A percentile compares a stretch with the other conserved stretches of the same genome.
phyloP scores from a whole-genome alignment of 495 filamentous ascomycete species.

The Pyrenopolyporus hunteri region DNA sequence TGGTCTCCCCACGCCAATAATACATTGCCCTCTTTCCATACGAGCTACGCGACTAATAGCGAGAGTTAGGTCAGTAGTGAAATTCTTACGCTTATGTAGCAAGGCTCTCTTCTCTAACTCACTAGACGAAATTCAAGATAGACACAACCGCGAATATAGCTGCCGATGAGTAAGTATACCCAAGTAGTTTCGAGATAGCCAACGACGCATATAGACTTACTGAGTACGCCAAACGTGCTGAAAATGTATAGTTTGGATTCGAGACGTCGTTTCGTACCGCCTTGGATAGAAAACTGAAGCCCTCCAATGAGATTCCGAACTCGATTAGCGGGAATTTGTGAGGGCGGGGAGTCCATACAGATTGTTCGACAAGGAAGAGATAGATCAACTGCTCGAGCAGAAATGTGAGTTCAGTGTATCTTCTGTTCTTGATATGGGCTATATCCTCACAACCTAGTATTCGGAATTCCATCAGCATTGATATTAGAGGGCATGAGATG shows the following conservation, averaged over 20 bases:
- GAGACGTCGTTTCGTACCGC: conserved; percentile 48
- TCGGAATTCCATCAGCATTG: not conserved
- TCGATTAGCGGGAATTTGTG: not conserved
- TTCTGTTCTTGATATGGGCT: not conserved
- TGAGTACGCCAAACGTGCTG: conserved; percentile 60
- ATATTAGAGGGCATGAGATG: not conserved
- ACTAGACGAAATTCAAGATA: conserved; percentile 58
- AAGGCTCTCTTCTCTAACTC: conserved; percentile 26
- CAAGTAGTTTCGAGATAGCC: not conserved
- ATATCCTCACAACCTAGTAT: conserved; percentile 47
- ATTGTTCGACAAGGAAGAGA: conserved; percentile 60
- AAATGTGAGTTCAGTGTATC: conserved; percentile 5
- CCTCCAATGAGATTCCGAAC: not conserved
- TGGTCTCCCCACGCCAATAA: conserved; percentile 57
- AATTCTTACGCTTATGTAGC: not conserved
- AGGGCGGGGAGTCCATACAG: conserved; percentile 41
- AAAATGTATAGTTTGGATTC: conserved; percentile 58
- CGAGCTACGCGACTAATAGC: conserved; percentile 50
- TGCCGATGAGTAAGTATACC: conserved; percentile 31
- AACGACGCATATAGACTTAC: conserved; percentile 35
- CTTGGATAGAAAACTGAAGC: conserved; percentile 55
- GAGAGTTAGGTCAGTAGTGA: conserved; percentile 1
- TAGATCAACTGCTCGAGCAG: conserved; percentile 53
- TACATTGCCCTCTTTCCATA: conserved; percentile 54
- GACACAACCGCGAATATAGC: conserved; percentile 55